Base-by-base conservation (phyloP, 78 protist genomes). In the Capsaspora owczarzaki region DNA sequence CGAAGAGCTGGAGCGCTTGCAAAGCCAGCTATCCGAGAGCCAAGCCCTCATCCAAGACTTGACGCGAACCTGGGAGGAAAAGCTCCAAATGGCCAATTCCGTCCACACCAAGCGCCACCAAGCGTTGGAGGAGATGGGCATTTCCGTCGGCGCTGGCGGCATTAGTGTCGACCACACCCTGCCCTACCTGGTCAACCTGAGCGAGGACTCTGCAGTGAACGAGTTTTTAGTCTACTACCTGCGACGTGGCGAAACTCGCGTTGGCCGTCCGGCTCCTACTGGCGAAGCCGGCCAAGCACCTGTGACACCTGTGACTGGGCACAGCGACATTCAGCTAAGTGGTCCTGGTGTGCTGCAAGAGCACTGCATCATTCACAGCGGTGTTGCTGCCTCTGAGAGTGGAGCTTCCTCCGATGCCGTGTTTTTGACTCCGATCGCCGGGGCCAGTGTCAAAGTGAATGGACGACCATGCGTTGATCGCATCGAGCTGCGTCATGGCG, bases 1-100 rank as follows among this genome's bases (percentile, higher is more conserved):
- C 35, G 66, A 16, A 25, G 72, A 63, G 72, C 42, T 25, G 19
- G 72, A 63, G 72, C 43, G 41, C 10, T 35, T 63, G 72, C 35
- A 41, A 2, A 6, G 8, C 23, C 33, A 35, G 43, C 72, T 63
- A 41, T 29, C 8, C 19, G 72, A 63, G 72, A 63, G 72, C 2
- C 33, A 63, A 14, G 42, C 42, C 20, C 72, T 63, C 33, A 25
- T 63, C 43, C 42, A 63, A 41, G 5, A 20, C 1, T 25, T 63
- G 43, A 33, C 72, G 35, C 72, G 72, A 35, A 35, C 72, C 42
- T 63, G 72, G 72, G 72, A 63, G 40, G 72, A 63, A 31, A 29
- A 35, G 72, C 41, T 29, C 42, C 72, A 41, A 2, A 35, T 35
- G 8, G 23, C 72, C 4, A 25, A 63, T 6, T 2, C 3, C 41